phyloP scores from a whole-genome alignment of 2,329 filamentous ascomycete genomes.

The Neonectria hederae region DNA sequence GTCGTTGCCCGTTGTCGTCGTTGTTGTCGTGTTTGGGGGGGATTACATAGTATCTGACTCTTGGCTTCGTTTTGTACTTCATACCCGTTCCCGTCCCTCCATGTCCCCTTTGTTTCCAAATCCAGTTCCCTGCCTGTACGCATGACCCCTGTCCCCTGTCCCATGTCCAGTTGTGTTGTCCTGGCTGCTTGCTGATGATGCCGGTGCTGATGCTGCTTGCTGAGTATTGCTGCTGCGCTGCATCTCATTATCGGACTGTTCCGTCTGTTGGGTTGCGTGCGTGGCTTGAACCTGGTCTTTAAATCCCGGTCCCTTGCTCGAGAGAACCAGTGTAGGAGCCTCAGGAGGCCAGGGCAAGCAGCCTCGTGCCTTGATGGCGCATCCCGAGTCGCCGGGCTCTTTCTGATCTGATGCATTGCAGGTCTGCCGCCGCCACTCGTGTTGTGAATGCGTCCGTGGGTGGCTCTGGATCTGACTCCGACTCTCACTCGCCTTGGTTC shows the following conservation, averaged over 20 bases:
- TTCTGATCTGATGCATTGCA: neutral
- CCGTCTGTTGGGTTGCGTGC: neutral
- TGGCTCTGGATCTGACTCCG: neutral
- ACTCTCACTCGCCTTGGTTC: neutral
- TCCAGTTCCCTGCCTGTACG: neutral
- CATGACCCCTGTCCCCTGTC: neutral
- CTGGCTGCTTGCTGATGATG: neutral
- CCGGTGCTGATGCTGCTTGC: neutral
- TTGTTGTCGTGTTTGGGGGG: neutral
- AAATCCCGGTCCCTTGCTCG: neutral
- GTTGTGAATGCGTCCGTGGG: neutral
- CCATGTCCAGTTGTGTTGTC: neutral
- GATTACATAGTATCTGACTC: neutral
- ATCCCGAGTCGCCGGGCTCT: conserved; percentile 9
- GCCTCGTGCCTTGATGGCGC: conserved; percentile 20
- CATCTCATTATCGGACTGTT: neutral
- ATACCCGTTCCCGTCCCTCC: neutral
- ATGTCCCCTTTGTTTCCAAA: neutral
- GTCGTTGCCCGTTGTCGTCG: neutral
- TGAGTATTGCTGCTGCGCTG: neutral
- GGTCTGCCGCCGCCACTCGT: neutral
- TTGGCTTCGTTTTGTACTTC: neutral
- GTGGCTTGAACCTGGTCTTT: conserved; percentile 11
- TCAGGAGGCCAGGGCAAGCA: neutral
- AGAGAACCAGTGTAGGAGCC: neutral